These are phyloP conservation scores for Acanthamoeba healyi DNA, from an alignment of 208 protist genomes.

Conservation along the genomic window DNA sequence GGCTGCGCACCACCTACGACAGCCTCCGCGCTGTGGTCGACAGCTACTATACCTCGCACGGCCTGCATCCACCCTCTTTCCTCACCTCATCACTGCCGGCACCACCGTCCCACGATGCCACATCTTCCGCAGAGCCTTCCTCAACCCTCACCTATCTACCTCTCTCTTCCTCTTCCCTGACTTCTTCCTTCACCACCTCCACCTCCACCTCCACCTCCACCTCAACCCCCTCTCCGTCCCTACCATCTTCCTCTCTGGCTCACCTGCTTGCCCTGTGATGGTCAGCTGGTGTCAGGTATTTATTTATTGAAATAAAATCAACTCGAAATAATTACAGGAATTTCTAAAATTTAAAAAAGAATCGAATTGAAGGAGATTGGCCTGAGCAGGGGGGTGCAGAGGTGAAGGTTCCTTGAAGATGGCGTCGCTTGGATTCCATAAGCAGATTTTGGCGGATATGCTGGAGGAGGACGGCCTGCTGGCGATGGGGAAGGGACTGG, in stretches of 20 bases:
- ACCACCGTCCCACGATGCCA: not conserved
- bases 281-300: too few species aligned
- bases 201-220: not conserved
- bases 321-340: too few species aligned
- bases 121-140: not conserved
- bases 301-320: too few species aligned
- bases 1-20: conserved; percentile 13
- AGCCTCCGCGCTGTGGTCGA: not conserved
- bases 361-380: too few species aligned
- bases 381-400: too few species aligned
- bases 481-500: conserved; percentile 82
- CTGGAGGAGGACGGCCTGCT: conserved; percentile 83
- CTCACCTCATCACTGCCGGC: not conserved
- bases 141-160: not conserved
- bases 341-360: too few species aligned
- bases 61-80: not conserved
- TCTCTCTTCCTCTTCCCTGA: conserved; percentile 16
- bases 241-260: too few species aligned
- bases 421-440: conserved; percentile 67
- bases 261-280: too few species aligned
- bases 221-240: not conserved
- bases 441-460: conserved; percentile 80
- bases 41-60: not conserved
- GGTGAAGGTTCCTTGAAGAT: not conserved
- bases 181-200: conserved; percentile 6